Evolutionary conservation across 2,329 filamentous ascomycete genomes (phyloP).

Genomic region (Amylocarpus encephaloides): DNA sequence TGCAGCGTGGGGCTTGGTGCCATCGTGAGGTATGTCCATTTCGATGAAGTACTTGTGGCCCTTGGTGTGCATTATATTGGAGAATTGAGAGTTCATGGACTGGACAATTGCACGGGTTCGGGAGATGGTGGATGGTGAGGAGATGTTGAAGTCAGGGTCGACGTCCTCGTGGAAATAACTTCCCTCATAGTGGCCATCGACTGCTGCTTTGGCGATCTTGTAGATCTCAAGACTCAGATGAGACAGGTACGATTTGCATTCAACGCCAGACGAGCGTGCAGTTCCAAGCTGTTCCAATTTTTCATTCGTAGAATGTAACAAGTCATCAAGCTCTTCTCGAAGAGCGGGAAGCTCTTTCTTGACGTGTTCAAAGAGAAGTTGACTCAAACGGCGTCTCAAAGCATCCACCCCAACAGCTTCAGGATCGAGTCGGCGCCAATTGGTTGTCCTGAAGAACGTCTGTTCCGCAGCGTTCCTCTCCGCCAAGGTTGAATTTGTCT

Average conservation of each 20-base stretch:
- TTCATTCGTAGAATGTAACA: conserved; percentile 1
- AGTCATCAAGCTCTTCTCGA: conserved; percentile 22
- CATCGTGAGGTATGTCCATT: neutral
- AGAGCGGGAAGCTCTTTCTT: conserved; percentile 1
- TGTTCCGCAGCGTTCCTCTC: conserved; percentile 21
- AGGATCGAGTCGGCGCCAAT: conserved; percentile 20
- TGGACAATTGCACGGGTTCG: conserved; percentile 10
- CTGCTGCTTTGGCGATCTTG: conserved; percentile 6
- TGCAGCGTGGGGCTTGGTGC: neutral
- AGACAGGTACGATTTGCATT: conserved; percentile 6
- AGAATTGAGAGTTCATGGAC: conserved; percentile 7
- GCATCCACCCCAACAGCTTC: conserved; percentile 3
- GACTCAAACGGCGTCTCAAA: neutral
- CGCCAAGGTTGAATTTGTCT: conserved; percentile 28
- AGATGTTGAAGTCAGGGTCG: neutral
- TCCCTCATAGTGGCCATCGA: conserved; percentile 12
- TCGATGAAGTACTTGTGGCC: conserved; percentile 10
- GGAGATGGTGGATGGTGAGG: neutral
- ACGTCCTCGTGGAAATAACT: conserved; percentile 7
- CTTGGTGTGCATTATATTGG: neutral
- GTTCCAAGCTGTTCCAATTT: conserved; percentile 6
- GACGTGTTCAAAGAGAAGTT: conserved; percentile 10
- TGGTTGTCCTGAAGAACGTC: conserved; percentile 23
- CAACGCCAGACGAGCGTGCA: conserved; percentile 1
- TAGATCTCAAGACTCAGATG: conserved; percentile 4